Evolutionary conservation across 208 protist species (phyloP), one percentile per base, ranked within the genome.

Genomic region (Vickermania ingenoplastis): DNA sequence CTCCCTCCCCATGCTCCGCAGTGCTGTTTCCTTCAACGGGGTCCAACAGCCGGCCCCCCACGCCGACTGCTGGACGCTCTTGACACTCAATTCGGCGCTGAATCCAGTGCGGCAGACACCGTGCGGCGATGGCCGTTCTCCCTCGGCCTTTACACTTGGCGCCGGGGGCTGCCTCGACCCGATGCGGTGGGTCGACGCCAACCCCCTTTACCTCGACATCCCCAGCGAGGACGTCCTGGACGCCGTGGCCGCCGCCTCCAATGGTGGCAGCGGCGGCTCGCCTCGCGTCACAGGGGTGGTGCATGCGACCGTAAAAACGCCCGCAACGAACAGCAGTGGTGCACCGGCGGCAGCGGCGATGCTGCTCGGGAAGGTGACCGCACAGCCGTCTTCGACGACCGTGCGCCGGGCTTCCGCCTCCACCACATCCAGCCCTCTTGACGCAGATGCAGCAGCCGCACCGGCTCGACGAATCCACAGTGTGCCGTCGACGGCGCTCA

Each of bases 181-280:
- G 1, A 62, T 70, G 4, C 63, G 71, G 25, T 90, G 79, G 78
- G 71, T 89, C n/a, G 80, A 85, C 1, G 82, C 82, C n/a, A 89
- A 82, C 31, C 65, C 69, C 11, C 53, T 60, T 4, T 81, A 69
- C 49, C 54, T 86, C 57, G 86, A 89, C 55, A 75, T 92, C n/a
- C 80, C 80, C 2, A 80, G 77, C 14, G 64, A 63, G 13, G 58
- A 58, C 1, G 66, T 70, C 7, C 50, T 74, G 2, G 59, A 61
- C 4, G 53, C 57, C 4, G 65, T 65, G 23, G 61, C 65, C 26
- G 49, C 41, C 11, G 30, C 64, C 27, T 36, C 65, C 57, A 36
- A 55, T 58, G n/a, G 41, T n/a, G 26, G 51, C 25, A 63, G 56
- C 53, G 54, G 57, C 13, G 58, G 26, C 17, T 30, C 65, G 50